phyloP scores from a whole-genome alignment of 345 rosid species.

The Nasturtium officinale region DNA sequence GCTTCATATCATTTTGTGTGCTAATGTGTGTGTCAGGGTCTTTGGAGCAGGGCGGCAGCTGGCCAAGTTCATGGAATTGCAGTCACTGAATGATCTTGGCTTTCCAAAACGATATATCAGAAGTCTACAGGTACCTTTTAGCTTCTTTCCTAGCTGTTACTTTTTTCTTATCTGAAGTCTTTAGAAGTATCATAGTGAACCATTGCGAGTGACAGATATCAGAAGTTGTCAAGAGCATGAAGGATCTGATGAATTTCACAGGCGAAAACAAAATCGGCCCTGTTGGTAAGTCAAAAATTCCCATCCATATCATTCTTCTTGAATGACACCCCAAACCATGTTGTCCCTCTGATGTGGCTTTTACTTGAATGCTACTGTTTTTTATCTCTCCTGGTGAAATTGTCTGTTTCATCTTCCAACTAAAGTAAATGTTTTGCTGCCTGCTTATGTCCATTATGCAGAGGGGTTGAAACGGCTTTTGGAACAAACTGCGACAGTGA shows the following conservation, averaged over 20 bases:
- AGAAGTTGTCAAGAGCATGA: slow-evolving; percentile 97
- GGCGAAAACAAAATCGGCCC: slow-evolving; percentile 76
- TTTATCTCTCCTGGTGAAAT: not conserved
- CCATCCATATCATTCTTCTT: slow-evolving; percentile 1
- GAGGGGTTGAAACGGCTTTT: slow-evolving; percentile 38
- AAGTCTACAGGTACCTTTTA: slow-evolving; percentile 77
- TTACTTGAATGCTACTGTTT: not conserved
- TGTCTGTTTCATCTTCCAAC: not conserved
- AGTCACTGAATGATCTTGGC: slow-evolving; percentile 58
- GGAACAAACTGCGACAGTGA: slow-evolving; percentile 24
- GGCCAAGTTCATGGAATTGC: slow-evolving; percentile 72
- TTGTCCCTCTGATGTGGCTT: not conserved
- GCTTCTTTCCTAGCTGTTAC: slow-evolving; percentile 13
- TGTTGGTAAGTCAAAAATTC: slow-evolving; percentile 55
- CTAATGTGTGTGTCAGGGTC: slow-evolving; percentile 55
- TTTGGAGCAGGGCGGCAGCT: slow-evolving; percentile 82
- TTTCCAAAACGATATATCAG: slow-evolving; percentile 64
- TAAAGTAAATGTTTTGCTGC: not conserved
- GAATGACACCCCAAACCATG: slow-evolving; percentile 5
- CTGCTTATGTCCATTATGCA: slow-evolving; percentile 15
- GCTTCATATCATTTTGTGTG: not conserved
- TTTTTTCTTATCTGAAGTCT: slow-evolving; percentile 10
- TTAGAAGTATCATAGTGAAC: not conserved
- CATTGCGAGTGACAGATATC: slow-evolving; percentile 60
- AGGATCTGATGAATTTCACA: slow-evolving; percentile 84